Evolutionary conservation across 441 rosid species (phyloP).

Genomic region (Melastoma candidum): DNA sequence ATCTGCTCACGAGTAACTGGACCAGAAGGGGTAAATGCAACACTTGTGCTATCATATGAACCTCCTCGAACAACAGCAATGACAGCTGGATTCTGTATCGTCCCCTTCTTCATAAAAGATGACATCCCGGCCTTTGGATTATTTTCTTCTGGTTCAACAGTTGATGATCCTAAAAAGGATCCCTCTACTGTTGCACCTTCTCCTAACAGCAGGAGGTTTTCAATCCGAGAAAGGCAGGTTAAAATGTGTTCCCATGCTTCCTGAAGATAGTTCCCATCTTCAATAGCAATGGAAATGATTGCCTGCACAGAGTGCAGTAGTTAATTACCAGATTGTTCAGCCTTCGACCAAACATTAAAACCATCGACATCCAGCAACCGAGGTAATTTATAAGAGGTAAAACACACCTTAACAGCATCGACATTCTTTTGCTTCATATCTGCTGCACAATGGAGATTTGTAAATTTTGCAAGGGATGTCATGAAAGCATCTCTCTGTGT

Average conservation of each 20-base stretch:
- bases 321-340: slow-evolving; percentile 5
- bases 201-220: slow-evolving; percentile 90
- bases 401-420: slow-evolving; percentile 84
- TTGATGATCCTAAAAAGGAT: slow-evolving; percentile 57
- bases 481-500: slow-evolving; percentile 99
- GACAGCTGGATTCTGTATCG: slow-evolving; percentile 88
- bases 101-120: slow-evolving; percentile 74
- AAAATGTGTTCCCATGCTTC: slow-evolving; percentile 97
- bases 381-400: neutral
- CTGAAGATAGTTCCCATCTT: slow-evolving; percentile 92
- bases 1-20: slow-evolving; percentile 77
- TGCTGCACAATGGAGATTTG: slow-evolving; percentile 88
- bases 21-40: slow-evolving; percentile 54
- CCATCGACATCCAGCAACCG: neutral
- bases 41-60: slow-evolving; percentile 76
- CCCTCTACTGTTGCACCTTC: slow-evolving; percentile 96
- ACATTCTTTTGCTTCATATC: slow-evolving; percentile 99
- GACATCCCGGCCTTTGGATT: slow-evolving; percentile 45
- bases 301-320: slow-evolving; percentile 41
- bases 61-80: slow-evolving; percentile 99
- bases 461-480: slow-evolving; percentile 95
- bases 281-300: slow-evolving; percentile 84
- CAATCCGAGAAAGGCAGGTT: slow-evolving; percentile 93
- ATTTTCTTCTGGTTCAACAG: slow-evolving; percentile 65
- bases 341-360: neutral